Conservation (phyloP, 139 green algal genomes). For the Trebouxia sp. region DNA sequence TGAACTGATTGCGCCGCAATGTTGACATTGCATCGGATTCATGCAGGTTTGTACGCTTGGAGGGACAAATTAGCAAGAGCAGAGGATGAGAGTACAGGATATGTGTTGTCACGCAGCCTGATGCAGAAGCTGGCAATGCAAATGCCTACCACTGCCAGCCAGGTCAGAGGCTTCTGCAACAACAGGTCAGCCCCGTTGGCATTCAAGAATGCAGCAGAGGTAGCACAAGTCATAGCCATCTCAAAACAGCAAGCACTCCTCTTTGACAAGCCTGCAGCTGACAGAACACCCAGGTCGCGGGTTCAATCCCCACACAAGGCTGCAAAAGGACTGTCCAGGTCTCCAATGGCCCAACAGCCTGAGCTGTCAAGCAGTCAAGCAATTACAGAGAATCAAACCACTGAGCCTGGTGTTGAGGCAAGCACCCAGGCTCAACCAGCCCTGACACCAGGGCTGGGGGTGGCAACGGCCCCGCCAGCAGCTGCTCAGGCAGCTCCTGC, state of each 20-base stretch:
- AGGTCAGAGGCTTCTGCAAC: constrained; percentile 32
- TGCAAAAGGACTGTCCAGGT: too few species aligned
- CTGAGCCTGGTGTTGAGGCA: too few species aligned
- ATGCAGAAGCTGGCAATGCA: constrained; percentile 68
- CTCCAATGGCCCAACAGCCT: too few species aligned
- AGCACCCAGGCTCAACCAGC: too few species aligned
- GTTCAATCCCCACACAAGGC: too few species aligned
- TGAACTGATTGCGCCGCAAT: too few species aligned
- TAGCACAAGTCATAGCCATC: constrained; percentile 16
- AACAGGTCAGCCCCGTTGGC: constrained; percentile 2
- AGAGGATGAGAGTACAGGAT: constrained; percentile 85
- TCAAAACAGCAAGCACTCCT: neutral
- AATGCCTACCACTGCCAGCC: constrained; percentile 39
- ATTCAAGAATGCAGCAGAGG: neutral
- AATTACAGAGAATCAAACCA: too few species aligned
- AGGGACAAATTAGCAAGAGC: constrained; percentile 67
- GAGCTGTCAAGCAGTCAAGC: too few species aligned
- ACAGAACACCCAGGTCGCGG: too few species aligned
- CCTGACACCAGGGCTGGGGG: too few species aligned
- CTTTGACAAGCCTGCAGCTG: neutral
- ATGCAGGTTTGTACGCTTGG: constrained; percentile 53
- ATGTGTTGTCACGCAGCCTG: constrained; percentile 76
- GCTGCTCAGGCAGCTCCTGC: too few species aligned
- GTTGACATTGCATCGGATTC: neutral
- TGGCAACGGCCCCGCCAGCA: too few species aligned